Base-by-base conservation (phyloP, 2,329 filamentous ascomycete genomes). In the Fusarium sp. region DNA sequence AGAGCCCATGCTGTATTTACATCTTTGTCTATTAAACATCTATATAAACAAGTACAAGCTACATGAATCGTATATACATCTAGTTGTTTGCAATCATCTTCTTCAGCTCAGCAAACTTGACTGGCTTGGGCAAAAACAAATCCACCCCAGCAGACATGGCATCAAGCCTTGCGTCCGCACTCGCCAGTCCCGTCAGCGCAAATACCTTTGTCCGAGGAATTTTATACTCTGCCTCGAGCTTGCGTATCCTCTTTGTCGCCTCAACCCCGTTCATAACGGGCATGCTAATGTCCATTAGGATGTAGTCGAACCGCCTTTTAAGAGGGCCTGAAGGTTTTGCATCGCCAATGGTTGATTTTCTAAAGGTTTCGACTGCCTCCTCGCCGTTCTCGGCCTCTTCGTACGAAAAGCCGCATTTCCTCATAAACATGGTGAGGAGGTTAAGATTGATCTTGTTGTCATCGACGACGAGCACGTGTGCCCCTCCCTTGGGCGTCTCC, bases 201-300 rank as follows among this genome's bases (percentile, higher is more conserved):
- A 85, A 80, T 25, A 85, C 78, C 0, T 76, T 79, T 0, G 79
- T 77, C 1, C 76, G 77, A 3, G 72, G 63, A 3, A 80, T 61
- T 1, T 70, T 72, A 10, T 76, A 71, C 5, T 80, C 75, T 4
- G 73, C 72, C 65, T 85, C 82, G 15, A 81, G 75, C 2, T 77
- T 74, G 4, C 82, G 77, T 17, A 85, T 84, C 49, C 73, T 75
- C 9, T 75, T 73, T 9, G 82, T 84, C 0, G 80, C 76, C 17
- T 79, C 78, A 13, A 83, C 72, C 0, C 81, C 81, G 60, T 85
- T 78, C 62, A 86, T 79, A 5, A 84, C 73, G 0, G 83, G 83
- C 84, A 86, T 86, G 69, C 76, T 80, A 7, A 84, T 78, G 60
- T 86, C 83, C 76, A 78, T 78, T 2, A 78, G 66, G 3, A 78